Conservation (phyloP, 495 filamentous ascomycete species). For the Trichoderma asperelloides region DNA sequence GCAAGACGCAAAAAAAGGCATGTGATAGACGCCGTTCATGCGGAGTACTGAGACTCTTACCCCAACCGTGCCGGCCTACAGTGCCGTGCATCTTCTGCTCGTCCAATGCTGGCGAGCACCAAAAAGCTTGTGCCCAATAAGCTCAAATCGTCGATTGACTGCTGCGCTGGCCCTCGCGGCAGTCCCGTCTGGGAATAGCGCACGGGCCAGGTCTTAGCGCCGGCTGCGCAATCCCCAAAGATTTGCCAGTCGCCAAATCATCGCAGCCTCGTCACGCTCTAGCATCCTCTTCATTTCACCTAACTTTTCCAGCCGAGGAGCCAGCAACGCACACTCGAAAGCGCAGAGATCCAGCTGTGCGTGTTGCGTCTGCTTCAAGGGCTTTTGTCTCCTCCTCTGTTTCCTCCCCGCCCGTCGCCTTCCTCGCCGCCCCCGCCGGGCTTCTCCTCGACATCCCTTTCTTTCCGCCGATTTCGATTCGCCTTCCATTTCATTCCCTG, state of each 20-base stretch:
- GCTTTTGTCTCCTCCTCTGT: background rate
- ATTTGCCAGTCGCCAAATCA: slow-evolving; percentile 2
- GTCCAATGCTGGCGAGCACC: background rate
- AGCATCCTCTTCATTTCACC: background rate
- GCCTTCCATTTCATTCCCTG: background rate
- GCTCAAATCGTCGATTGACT: background rate
- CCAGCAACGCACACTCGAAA: background rate
- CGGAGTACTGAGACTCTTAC: background rate
- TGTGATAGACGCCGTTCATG: background rate
- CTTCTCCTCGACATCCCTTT: background rate
- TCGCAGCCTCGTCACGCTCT: slow-evolving; percentile 13
- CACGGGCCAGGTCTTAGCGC: background rate
- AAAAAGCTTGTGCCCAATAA: background rate
- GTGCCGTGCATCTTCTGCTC: background rate
- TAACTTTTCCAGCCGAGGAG: background rate
- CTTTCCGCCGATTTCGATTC: background rate
- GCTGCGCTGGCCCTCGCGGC: background rate
- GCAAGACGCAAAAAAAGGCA: background rate
- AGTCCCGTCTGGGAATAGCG: background rate
- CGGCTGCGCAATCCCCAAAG: background rate
- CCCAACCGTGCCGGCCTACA: background rate
- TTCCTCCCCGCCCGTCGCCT: background rate
- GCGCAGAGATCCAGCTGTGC: slow-evolving; percentile 1
- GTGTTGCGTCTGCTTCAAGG: background rate
- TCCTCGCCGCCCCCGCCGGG: background rate